Evolutionary conservation across 768 basidiomycete species (phyloP), one percentile per base, ranked within the genome.

Genomic region (Mycena amicta): DNA sequence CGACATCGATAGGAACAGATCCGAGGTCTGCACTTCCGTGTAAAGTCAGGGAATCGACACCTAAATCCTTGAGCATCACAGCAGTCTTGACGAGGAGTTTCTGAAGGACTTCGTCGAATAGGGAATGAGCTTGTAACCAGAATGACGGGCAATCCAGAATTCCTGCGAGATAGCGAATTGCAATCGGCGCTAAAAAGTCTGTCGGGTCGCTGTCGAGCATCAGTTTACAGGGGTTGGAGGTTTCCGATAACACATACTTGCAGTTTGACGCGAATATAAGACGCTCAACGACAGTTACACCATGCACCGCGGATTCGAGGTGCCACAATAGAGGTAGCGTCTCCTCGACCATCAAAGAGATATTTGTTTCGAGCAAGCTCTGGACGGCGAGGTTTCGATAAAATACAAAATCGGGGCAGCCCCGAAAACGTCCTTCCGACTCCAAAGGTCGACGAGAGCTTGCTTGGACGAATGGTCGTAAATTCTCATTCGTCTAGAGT

Each of bases 231-330:
- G 43, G 43, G 8, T 6, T 8, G 22, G 8, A 16, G 43, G 12
- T 45, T 8, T 23, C 8, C 5, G 52, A 28, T n/a, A n/a, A n/a
- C n/a, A 53, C 52, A 18, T 28, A 53, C 52, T 26, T 30, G 39
- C 40, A 43, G 39, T 49, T 51, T 0, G 46, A 49, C 2, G 47
- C 33, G 6, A 59, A 29, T 18, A 54, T 15, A 6, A 59, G 25
- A 23, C 37, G 31, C 22, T 59, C 57, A 11, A 59, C 27, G 39
- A 50, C 22, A 13, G 31, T 25, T 45, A 59, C 31, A 5, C 52
- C 52, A 16, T 12, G 30, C 22, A 27, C 15, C 28, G 15, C 25
- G 8, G 5, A 37, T 3, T 26, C 47, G 27, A 20, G 50, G 51
- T 1, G 5, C 2, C 43, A 13, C 15, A 37, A 37, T 31, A 23